Percentiles rank a stretch among this genome's conserved stretches.
Conservation (phyloP, 2,329 filamentous ascomycete genomes). For the Aspergillus japonicus region DNA sequence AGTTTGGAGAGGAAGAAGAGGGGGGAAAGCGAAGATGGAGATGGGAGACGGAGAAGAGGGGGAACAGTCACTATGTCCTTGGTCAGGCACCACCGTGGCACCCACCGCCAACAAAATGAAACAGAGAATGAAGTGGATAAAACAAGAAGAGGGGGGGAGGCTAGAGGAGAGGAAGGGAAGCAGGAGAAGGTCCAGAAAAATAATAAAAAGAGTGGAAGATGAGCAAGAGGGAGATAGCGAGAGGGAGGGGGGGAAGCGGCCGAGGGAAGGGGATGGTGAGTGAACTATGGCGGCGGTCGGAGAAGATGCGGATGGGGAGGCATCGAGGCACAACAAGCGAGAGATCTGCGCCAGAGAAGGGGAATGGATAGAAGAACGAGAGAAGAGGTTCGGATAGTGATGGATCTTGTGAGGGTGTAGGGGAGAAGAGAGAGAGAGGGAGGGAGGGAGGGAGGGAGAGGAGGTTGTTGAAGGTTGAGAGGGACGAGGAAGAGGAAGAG, state of each 20-base stretch:
- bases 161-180: not conserved
- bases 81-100: conserved; percentile 14
- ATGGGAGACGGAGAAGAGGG: conserved; percentile 10
- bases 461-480: conserved; percentile 7
- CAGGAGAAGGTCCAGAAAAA: not conserved
- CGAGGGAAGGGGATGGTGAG: not conserved
- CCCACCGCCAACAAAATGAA: conserved; percentile 3
- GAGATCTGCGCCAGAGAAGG: conserved; percentile 4
- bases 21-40: conserved; percentile 11
- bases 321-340: conserved; percentile 6
- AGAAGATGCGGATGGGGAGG: not conserved
- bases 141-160: not conserved
- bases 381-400: conserved; percentile 32
- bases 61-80: conserved; percentile 13
- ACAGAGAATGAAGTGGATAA: conserved; percentile 6
- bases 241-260: not conserved
- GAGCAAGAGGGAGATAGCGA: not conserved
- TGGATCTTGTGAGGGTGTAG: conserved; percentile 21
- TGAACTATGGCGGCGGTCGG: not conserved
- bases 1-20: not conserved
- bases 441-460: not conserved
- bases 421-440: conserved; percentile 4
- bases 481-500: conserved; percentile 2
- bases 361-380: conserved; percentile 25
- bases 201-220: not conserved